phyloP scores from a whole-genome alignment of 805 yeast species.

The Yamadazyma paraphyllophila region DNA sequence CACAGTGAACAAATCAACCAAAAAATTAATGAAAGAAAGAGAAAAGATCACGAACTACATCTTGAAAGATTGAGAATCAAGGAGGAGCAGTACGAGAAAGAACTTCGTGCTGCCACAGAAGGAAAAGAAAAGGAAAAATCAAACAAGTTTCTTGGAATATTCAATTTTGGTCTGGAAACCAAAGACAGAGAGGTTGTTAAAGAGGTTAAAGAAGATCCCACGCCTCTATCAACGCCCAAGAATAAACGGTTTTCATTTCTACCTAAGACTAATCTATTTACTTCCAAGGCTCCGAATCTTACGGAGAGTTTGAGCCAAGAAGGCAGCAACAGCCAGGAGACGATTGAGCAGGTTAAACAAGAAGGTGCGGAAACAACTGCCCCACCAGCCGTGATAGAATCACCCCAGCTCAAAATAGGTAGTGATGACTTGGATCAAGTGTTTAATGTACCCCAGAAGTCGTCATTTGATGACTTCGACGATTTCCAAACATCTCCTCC shows the following conservation, averaged over 20 bases:
- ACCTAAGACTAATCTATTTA: conserved; percentile 15
- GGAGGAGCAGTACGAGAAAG: conserved; percentile 39
- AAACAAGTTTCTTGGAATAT: conserved; percentile 10
- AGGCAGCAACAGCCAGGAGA: not conserved
- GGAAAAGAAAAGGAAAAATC: conserved; percentile 20
- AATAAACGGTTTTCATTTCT: conserved; percentile 21
- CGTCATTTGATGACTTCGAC: conserved; percentile 20
- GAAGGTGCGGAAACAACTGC: not conserved
- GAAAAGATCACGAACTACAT: conserved; percentile 38
- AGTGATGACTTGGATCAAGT: conserved; percentile 13
- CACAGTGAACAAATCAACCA: conserved; percentile 36
- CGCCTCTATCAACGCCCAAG: not conserved
- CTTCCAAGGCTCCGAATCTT: not conserved
- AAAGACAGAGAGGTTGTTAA: not conserved
- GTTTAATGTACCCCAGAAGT: conserved; percentile 6
- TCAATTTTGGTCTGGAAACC: conserved; percentile 10
- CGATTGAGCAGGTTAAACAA: too few relatives aligned
- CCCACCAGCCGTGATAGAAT: not conserved
- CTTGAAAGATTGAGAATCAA: conserved; percentile 32
- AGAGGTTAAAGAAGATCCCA: not conserved
- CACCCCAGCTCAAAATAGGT: conserved; percentile 5
- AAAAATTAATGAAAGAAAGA: conserved; percentile 37
- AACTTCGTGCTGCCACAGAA: conserved; percentile 26
- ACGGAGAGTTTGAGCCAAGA: not conserved
- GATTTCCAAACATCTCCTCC: conserved; percentile 21